These are phyloP conservation scores for Cymbopogon flexuosus DNA, from an alignment of 202 grass and related monocot species.

Conservation along the genomic window DNA sequence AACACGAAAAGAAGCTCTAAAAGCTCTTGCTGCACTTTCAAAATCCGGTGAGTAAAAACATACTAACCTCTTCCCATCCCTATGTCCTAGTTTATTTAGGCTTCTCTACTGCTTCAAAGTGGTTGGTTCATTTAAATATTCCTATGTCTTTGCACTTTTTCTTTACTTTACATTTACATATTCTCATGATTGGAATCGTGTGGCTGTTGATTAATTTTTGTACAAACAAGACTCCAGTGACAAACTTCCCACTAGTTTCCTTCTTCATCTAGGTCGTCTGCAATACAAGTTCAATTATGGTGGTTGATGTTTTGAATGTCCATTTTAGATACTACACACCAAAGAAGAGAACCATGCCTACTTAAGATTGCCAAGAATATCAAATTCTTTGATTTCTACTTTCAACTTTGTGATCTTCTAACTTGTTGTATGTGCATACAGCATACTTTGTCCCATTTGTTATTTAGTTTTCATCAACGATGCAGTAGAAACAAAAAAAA, in stretches of 20 bases:
- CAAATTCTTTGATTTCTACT: background rate
- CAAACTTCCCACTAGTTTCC: background rate
- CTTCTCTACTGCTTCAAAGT: background rate
- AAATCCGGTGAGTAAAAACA: slow-evolving; percentile 56
- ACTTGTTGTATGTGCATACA: background rate
- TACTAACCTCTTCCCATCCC: background rate
- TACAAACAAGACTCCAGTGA: background rate
- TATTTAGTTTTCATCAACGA: background rate
- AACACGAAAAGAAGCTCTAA: slow-evolving; percentile 76
- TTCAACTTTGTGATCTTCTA: background rate
- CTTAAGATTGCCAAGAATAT: background rate
- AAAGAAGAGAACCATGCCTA: background rate
- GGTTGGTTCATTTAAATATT: background rate
- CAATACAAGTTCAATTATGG: too few species aligned
- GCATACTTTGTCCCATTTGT: background rate
- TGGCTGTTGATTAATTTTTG: slow-evolving; percentile 12
- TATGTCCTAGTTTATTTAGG: slow-evolving; percentile 3
- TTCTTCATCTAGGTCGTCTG: background rate
- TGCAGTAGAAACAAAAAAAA: background rate
- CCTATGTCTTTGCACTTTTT: background rate
- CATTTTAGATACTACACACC: background rate
- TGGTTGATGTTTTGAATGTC: slow-evolving; percentile 12
- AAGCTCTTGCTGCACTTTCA: slow-evolving; percentile 73
- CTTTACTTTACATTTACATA: background rate
- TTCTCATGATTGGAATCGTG: background rate